These are phyloP conservation scores for Laguncularia racemosa DNA, from an alignment of 345 rosid species.

Conservation along the genomic window DNA sequence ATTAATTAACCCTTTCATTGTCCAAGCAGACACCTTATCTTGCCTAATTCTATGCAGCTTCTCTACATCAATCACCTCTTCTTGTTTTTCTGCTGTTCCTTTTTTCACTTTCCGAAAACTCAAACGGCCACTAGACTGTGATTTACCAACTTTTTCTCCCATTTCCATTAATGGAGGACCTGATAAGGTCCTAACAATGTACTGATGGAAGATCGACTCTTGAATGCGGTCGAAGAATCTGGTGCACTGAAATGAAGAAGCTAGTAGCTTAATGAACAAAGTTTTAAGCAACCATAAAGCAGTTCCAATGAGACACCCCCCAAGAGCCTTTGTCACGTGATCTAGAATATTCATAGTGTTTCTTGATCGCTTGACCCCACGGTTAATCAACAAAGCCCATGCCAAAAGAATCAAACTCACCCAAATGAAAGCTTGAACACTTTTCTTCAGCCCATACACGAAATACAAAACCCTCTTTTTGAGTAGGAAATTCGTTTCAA, in stretches of 20 bases:
- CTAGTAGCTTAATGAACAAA: slow-evolving; percentile 39
- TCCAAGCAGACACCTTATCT: slow-evolving; percentile 65
- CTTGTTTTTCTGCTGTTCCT: slow-evolving; percentile 22
- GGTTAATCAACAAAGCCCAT: slow-evolving; percentile 48
- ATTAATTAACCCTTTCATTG: slow-evolving; percentile 57
- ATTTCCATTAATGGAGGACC: slow-evolving; percentile 59
- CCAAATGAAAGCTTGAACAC: slow-evolving; percentile 56
- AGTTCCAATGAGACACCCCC: slow-evolving; percentile 41
- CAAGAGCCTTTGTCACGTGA: slow-evolving; percentile 39
- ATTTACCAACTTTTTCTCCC: slow-evolving; percentile 26
- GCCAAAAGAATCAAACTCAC: slow-evolving; percentile 42
- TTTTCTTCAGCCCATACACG: slow-evolving; percentile 48
- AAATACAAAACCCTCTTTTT: slow-evolving; percentile 65
- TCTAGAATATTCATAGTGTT: slow-evolving; percentile 26
- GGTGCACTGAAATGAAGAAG: slow-evolving; percentile 48
- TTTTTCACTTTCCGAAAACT: slow-evolving; percentile 32
- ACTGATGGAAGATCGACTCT: slow-evolving; percentile 69
- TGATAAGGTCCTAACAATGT: slow-evolving; percentile 48
- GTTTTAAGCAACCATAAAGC: slow-evolving; percentile 55
- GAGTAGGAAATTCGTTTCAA: slow-evolving; percentile 52
- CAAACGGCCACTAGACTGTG: slow-evolving; percentile 28
- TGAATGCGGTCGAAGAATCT: slow-evolving; percentile 71
- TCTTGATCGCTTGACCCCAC: slow-evolving; percentile 35
- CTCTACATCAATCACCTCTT: slow-evolving; percentile 56
- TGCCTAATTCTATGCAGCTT: slow-evolving; percentile 55